Base-by-base conservation (phyloP, 2,329 filamentous ascomycete genomes). In the Aspergillus oerlinghausenensis region DNA sequence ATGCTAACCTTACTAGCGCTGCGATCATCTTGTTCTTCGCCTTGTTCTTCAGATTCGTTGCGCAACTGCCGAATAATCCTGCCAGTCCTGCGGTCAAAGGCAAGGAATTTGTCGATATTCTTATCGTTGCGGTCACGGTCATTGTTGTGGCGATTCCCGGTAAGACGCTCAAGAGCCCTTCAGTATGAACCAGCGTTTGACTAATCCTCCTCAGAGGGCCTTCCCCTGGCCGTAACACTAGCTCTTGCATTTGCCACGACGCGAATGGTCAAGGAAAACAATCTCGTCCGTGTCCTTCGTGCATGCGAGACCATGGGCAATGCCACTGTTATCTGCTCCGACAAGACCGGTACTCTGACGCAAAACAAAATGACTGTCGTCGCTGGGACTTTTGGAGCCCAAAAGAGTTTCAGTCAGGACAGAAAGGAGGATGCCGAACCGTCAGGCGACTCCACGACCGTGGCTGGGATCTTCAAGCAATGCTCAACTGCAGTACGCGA, bases 301-400 rank as follows among this genome's bases (percentile, higher is more conserved):
- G 87, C 88, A 23, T 91, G 88, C 65, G 88, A 91, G 71, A 89
- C 89, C 49, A 91, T 91, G 88, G 88, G 88, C 52, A 91, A 90
- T 66, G 88, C 88, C 6, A 89, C 87, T 0, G 88, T 88, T 0
- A 87, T 93, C 38, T 93, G 89, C 73, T 92, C 89, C 3, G 89
- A 90, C 71, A 90, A 90, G 73, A 90, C 88, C 1, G 88, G 88
- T 51, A 90, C 88, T 4, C 74, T 90, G 19, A 90, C 88, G 0
- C 86, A 88, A 57, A 89, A 89, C 67, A 85, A 86, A 70, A 89
- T 89, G 87, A 88, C 86, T 0, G 88, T 91, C 1, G 88, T 92
- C 29, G 86, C 88, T 26, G 88, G 87, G 6, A 86, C 86, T 4
- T 73, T 90, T 43, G 87, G 87, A 29, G 80, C 80, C 14, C 78